phyloP scores from a whole-genome alignment of 768 basidiomycete genomes.

The Phanerodontia chrysosporium region DNA sequence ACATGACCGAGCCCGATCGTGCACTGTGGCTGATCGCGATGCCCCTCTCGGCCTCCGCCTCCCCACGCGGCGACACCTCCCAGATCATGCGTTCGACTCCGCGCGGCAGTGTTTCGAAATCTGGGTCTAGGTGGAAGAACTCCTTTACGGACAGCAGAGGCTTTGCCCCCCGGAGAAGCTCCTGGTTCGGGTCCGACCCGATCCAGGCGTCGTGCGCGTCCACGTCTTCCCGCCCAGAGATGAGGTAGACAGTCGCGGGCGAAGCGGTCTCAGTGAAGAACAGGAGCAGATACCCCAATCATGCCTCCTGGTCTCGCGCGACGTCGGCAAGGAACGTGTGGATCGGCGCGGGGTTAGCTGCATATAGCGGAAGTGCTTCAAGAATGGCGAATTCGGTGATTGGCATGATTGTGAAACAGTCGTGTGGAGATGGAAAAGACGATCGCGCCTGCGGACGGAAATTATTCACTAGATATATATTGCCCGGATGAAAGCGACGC shows the following conservation, averaged over 20 bases:
- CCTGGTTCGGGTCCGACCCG: conserved; percentile 35
- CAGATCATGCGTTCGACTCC: conserved; percentile 4
- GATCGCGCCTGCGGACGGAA: background rate
- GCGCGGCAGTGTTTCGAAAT: conserved; percentile 30
- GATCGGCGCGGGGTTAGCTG: conserved; percentile 26
- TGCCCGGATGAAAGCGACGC: background rate
- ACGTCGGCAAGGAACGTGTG: conserved; percentile 28
- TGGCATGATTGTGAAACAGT: conserved; percentile 27
- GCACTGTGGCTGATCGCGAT: background rate
- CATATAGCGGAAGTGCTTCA: conserved; percentile 28
- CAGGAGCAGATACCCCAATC: conserved; percentile 38
- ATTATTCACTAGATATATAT: background rate
- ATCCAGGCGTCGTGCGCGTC: conserved; percentile 41
- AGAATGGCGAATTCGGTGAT: conserved; percentile 42
- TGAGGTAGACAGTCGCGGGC: conserved; percentile 29
- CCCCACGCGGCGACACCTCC: conserved; percentile 10
- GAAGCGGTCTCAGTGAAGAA: conserved; percentile 31
- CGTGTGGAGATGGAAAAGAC: background rate
- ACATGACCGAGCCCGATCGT: background rate
- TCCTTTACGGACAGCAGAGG: conserved; percentile 29
- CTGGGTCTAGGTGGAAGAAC: conserved; percentile 37
- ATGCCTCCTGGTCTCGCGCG: conserved; percentile 33
- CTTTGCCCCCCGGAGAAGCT: conserved; percentile 28
- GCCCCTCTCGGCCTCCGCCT: background rate
- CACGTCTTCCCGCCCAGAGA: conserved; percentile 43